A percentile compares a stretch with the other conserved stretches of the same genome.
phyloP scores from a whole-genome alignment of 495 filamentous ascomycete species.

The Talaromyces proteolyticus region DNA sequence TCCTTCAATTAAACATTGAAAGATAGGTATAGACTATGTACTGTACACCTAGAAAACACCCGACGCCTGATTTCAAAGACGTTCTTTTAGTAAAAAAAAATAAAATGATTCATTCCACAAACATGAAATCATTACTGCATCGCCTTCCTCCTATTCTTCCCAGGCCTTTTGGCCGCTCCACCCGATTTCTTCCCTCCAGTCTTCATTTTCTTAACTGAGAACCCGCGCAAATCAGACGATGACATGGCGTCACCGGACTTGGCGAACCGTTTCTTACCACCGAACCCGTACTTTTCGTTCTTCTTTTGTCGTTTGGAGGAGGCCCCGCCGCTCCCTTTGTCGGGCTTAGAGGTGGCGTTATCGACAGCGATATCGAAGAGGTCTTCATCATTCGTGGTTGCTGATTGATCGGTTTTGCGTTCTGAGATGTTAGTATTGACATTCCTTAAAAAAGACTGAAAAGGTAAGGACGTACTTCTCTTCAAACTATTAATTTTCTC shows the following conservation, averaged over 20 bases:
- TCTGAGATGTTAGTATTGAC: slow-evolving; percentile 46
- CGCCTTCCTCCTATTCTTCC: slow-evolving; percentile 57
- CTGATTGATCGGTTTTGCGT: slow-evolving; percentile 66
- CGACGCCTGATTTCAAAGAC: not conserved
- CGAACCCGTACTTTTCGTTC: slow-evolving; percentile 87
- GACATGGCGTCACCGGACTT: slow-evolving; percentile 86
- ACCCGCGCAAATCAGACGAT: slow-evolving; percentile 70
- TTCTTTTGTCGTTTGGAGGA: slow-evolving; percentile 82
- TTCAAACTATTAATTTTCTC: slow-evolving; percentile 93
- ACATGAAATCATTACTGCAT: slow-evolving; percentile 9
- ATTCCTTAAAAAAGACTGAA: slow-evolving; percentile 7
- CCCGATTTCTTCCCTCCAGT: slow-evolving; percentile 31
- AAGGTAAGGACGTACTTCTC: slow-evolving; percentile 58
- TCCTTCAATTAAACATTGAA: not conserved
- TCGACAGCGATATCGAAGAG: slow-evolving; percentile 95
- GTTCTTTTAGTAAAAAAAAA: too few species aligned
- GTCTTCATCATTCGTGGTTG: slow-evolving; percentile 60
- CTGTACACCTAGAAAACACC: not conserved
- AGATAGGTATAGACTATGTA: not conserved
- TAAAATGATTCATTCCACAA: too few species aligned
- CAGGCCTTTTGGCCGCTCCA: slow-evolving; percentile 43
- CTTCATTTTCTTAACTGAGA: slow-evolving; percentile 84
- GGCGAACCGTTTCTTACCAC: slow-evolving; percentile 82
- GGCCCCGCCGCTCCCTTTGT: slow-evolving; percentile 30
- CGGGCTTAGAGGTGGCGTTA: slow-evolving; percentile 55